phyloP scores from a whole-genome alignment of 306 rosid genomes.

The Betula pendula region DNA sequence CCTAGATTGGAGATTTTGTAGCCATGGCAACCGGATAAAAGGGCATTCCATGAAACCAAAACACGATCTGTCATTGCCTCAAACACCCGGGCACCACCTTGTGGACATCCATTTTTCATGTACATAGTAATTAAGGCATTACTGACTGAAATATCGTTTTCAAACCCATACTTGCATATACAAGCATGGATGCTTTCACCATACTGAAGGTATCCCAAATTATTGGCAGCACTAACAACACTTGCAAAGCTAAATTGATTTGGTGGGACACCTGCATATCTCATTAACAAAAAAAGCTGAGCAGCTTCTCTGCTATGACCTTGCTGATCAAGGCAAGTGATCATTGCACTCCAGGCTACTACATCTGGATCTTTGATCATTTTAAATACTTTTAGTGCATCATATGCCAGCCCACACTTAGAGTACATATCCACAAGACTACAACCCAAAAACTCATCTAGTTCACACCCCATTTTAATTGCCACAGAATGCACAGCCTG shows the following conservation, averaged over 20 bases:
- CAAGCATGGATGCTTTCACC: conserved; percentile 42
- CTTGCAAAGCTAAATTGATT: conserved; percentile 41
- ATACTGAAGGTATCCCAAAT: conserved; percentile 28
- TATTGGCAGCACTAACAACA: conserved; percentile 35
- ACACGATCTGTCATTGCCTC: conserved; percentile 26
- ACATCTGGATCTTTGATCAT: conserved; percentile 35
- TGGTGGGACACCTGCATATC: conserved; percentile 30
- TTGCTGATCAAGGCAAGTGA: conserved; percentile 40
- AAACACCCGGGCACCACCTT: conserved; percentile 33
- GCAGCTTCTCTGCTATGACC: conserved; percentile 34
- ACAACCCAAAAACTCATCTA: conserved; percentile 35
- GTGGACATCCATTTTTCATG: conserved; percentile 35
- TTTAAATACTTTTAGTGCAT: conserved; percentile 33
- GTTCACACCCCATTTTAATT: conserved; percentile 39
- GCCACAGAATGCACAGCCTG: conserved; percentile 32
- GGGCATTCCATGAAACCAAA: conserved; percentile 38
- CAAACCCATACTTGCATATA: conserved; percentile 36
- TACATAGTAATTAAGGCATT: conserved; percentile 41
- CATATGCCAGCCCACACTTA: conserved; percentile 22
- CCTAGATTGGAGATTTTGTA: conserved; percentile 24
- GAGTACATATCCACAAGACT: conserved; percentile 39
- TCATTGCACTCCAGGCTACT: conserved; percentile 44
- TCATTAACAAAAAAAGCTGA: conserved; percentile 35
- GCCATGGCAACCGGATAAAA: conserved; percentile 45
- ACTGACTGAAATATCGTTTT: conserved; percentile 29